These are phyloP conservation scores for Cryptococcus deneoformans DNA, from an alignment of 1,284 basidiomycete genomes.

Conservation along the genomic window DNA sequence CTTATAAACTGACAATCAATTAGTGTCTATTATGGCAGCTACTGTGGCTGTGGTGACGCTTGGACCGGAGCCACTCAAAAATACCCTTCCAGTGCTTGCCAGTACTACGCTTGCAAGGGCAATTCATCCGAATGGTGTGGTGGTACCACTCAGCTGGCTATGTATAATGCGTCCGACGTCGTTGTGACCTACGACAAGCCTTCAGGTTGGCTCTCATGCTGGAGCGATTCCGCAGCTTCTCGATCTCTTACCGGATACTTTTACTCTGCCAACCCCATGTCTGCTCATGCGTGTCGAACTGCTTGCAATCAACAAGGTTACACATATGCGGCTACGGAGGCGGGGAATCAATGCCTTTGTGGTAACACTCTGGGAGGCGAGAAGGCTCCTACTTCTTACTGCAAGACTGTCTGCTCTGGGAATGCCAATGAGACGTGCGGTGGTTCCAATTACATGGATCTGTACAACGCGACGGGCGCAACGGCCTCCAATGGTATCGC, in stretches of 20 bases:
- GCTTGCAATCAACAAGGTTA: conserved; percentile 17
- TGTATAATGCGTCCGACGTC: conserved; percentile 15
- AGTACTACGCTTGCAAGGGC: conserved; percentile 15
- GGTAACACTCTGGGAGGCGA: conserved; percentile 20
- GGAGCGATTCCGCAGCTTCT: conserved; percentile 13
- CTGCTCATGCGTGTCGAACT: conserved; percentile 17
- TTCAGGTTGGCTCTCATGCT: conserved; percentile 21
- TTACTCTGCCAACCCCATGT: conserved; percentile 21
- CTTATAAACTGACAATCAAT: background rate
- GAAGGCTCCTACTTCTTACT: conserved; percentile 9
- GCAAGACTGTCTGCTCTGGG: conserved; percentile 17
- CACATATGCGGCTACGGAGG: conserved; percentile 20
- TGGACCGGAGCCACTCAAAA: conserved; percentile 11
- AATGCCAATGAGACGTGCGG: conserved; percentile 17
- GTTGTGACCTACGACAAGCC: conserved; percentile 6
- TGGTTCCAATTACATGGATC: conserved; percentile 8
- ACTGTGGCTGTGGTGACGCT: conserved; percentile 26
- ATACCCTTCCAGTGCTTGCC: conserved; percentile 13
- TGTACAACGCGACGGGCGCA: conserved; percentile 16
- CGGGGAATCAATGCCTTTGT: conserved; percentile 28
- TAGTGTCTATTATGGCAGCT: too few relatives aligned
- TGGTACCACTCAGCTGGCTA: conserved; percentile 9
- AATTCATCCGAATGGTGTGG: conserved; percentile 16
- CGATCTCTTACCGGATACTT: conserved; percentile 16
- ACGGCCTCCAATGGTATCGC: conserved; percentile 10